phyloP scores from a whole-genome alignment of 371 early-diverging fungal species.

The Rhizopus microsporus region DNA sequence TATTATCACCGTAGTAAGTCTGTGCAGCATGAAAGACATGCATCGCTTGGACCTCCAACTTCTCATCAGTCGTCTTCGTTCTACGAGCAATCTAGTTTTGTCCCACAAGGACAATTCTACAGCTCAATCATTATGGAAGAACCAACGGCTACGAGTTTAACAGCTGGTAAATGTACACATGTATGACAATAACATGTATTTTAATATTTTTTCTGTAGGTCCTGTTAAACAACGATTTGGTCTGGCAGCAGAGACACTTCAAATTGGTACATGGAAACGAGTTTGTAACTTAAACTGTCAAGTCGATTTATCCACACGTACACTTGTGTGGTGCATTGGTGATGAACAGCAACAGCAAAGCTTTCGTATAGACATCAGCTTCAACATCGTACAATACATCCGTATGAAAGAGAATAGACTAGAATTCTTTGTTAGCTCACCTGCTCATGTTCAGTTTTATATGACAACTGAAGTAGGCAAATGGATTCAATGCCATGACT shows the following conservation, averaged over 20 bases:
- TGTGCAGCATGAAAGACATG: slow-evolving; percentile 22
- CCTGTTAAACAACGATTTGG: slow-evolving; percentile 1
- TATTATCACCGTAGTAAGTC: slow-evolving; percentile 19
- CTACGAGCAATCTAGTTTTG: neutral
- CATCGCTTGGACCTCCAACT: slow-evolving; percentile 24
- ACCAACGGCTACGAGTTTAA: neutral
- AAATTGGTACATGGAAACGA: slow-evolving; percentile 76
- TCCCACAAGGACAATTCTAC: neutral
- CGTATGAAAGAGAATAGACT: slow-evolving; percentile 26
- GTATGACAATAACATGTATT: neutral
- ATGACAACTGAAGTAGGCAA: slow-evolving; percentile 29
- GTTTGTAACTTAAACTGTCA: slow-evolving; percentile 62
- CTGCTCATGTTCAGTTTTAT: slow-evolving; percentile 43
- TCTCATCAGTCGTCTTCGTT: neutral
- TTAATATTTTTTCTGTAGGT: neutral
- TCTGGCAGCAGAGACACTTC: slow-evolving; percentile 53
- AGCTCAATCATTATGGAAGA: slow-evolving; percentile 8
- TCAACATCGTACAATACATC: slow-evolving; percentile 53
- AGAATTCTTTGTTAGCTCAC: slow-evolving; percentile 21
- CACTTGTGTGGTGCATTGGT: slow-evolving; percentile 63
- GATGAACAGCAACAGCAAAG: slow-evolving; percentile 48
- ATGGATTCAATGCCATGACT: slow-evolving; percentile 72
- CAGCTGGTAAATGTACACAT: neutral
- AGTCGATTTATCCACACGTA: slow-evolving; percentile 46
- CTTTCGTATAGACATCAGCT: slow-evolving; percentile 68